A percentile compares a stretch with the other conserved stretches of the same genome.
Evolutionary conservation across 768 basidiomycete genomes (phyloP).

Genomic region (Rhizopogon rudus): DNA sequence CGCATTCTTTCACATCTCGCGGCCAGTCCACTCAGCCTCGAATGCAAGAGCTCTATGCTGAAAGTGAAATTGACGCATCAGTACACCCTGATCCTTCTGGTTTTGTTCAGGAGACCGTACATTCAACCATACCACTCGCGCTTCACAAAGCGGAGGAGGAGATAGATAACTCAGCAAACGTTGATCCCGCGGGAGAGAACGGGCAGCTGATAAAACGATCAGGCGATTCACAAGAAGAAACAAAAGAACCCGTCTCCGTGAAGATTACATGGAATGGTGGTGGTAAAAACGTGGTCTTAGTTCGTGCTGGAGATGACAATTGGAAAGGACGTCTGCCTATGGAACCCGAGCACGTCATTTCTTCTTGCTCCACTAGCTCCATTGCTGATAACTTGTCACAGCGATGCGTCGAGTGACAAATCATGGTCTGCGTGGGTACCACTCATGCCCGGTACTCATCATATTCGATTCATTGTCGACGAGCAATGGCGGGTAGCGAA

Average conservation of each 20-base stretch:
- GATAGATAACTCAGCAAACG: constrained; percentile 11
- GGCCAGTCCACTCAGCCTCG: constrained; percentile 32
- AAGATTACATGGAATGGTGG: constrained; percentile 65
- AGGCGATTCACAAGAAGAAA: constrained; percentile 16
- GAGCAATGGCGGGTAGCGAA: constrained; percentile 77
- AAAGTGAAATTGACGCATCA: constrained; percentile 27
- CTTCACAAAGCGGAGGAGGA: constrained; percentile 34
- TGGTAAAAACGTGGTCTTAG: constrained; percentile 59
- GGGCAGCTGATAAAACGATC: constrained; percentile 17
- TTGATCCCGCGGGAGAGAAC: constrained; percentile 10
- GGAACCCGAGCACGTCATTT: constrained; percentile 53
- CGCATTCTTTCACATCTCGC: constrained; percentile 30
- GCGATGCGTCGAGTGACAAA: constrained; percentile 28
- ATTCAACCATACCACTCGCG: constrained; percentile 57
- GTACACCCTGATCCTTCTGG: constrained; percentile 24
- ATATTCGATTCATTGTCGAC: constrained; percentile 93
- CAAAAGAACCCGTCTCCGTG: constrained; percentile 32
- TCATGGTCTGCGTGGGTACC: constrained; percentile 36
- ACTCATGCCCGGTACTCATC: constrained; percentile 87
- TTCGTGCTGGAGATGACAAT: constrained; percentile 68
- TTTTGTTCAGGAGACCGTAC: constrained; percentile 55
- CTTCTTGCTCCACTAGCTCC: constrained; percentile 3
- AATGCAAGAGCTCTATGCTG: constrained; percentile 43
- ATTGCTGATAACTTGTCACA: constrained; percentile 15
- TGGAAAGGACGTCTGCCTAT: constrained; percentile 69